These are phyloP conservation scores for Cyphellophora europaea DNA, from an alignment of 2,329 filamentous ascomycete species.

Conservation along the genomic window DNA sequence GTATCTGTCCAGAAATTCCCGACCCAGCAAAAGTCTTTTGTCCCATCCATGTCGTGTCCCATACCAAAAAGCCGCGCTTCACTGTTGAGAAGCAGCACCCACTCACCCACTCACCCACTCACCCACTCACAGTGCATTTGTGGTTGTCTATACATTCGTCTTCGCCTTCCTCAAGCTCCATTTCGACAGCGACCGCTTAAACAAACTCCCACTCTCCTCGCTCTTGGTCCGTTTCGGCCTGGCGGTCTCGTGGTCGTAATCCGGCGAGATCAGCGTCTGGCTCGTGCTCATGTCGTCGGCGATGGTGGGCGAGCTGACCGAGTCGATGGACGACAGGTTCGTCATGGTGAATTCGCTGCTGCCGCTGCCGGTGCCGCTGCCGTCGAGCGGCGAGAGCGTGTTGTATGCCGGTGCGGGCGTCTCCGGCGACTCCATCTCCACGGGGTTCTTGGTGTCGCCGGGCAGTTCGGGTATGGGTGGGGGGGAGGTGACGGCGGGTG, in stretches of 20 bases:
- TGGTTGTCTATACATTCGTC: conserved; percentile 1
- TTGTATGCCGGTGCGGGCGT: not conserved
- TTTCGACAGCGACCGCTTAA: not conserved
- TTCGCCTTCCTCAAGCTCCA: not conserved
- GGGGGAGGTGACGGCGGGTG: not conserved
- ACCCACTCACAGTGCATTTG: too few relatives aligned
- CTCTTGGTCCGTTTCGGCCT: not conserved
- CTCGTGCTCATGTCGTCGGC: not conserved
- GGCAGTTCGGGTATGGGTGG: not conserved
- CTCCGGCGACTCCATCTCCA: not conserved
- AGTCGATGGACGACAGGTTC: not conserved
- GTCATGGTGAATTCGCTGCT: not conserved
- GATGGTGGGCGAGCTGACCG: not conserved
- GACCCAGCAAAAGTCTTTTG: too few relatives aligned
- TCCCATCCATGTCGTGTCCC: too few relatives aligned
- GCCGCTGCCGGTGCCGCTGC: not conserved
- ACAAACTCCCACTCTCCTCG: not conserved
- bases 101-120: too few relatives aligned
- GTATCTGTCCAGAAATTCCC: too few relatives aligned
- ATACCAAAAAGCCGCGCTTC: too few relatives aligned
- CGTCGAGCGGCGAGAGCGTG: not conserved
- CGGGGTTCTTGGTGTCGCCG: not conserved
- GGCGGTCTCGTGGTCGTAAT: not conserved
- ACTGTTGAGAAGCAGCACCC: too few relatives aligned
- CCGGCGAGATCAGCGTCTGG: not conserved